Conservation (phyloP, 116 monocot genomes). For the Phalaenopsis hybrid region DNA sequence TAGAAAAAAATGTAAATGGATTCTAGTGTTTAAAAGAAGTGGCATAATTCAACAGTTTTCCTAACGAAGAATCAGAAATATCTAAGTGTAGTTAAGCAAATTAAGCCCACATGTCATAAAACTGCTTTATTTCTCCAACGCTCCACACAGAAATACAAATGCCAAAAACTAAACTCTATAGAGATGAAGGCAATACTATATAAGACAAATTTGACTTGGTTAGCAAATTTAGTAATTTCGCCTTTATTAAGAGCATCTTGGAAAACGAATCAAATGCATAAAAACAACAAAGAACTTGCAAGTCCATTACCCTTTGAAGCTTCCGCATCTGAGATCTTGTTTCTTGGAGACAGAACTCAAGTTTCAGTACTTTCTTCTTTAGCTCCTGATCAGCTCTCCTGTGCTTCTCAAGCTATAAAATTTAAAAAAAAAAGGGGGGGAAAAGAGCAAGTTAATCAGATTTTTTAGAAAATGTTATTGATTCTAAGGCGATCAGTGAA, state of each 20-base stretch:
- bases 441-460: not conserved
- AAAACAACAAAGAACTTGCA: conserved; percentile 1
- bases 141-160: too few species aligned
- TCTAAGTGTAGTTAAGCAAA: too few species aligned
- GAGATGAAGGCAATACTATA: too few species aligned
- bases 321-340: conserved; percentile 71
- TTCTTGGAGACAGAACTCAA: conserved; percentile 96
- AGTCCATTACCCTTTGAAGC: conserved; percentile 69
- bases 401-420: conserved; percentile 73
- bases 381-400: conserved; percentile 77
- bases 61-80: not conserved
- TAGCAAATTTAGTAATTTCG: too few species aligned
- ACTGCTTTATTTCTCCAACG: too few species aligned
- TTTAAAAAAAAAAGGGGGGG: not conserved
- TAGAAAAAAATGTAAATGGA: not conserved
- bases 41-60: not conserved
- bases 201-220: too few species aligned
- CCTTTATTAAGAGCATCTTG: not conserved
- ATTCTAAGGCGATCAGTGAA: not conserved
- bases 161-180: too few species aligned
- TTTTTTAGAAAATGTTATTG: not conserved
- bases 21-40: not conserved
- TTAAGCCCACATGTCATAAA: too few species aligned
- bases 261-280: not conserved
- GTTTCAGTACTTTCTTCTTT: conserved; percentile 86